Evolutionary conservation across 306 rosid genomes (phyloP).

Genomic region (Vigna nakashimae): DNA sequence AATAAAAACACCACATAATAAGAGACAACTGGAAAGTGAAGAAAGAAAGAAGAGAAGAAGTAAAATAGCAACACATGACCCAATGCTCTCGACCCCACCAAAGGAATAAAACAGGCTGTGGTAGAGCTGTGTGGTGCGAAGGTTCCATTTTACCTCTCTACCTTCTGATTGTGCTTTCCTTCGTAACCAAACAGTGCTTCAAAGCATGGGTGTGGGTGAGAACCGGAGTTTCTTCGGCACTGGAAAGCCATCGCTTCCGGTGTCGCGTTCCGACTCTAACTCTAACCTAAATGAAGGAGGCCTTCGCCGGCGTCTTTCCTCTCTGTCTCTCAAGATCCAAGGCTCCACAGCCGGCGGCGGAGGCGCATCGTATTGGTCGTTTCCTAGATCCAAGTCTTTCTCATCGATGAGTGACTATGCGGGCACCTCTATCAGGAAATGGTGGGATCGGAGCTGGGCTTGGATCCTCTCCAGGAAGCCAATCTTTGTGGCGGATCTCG

Average conservation of each 20-base stretch:
- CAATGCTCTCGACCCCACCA: conserved; percentile 46
- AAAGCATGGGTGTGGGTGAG: conserved; percentile 33
- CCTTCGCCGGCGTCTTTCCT: conserved; percentile 75
- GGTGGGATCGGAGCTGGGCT: conserved; percentile 87
- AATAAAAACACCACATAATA: too few species aligned
- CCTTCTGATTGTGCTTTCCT: too few species aligned
- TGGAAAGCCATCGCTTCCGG: conserved; percentile 59
- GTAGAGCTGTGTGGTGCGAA: conserved; percentile 68
- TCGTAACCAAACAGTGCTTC: too few species aligned
- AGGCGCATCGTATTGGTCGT: conserved; percentile 57
- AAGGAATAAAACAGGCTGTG: conserved; percentile 80
- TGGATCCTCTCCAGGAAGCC: conserved; percentile 83
- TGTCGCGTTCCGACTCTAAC: conserved; percentile 24
- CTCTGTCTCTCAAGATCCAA: conserved; percentile 70
- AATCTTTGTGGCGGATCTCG: conserved; percentile 79
- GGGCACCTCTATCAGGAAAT: conserved; percentile 63
- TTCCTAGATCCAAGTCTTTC: conserved; percentile 72
- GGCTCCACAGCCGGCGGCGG: conserved; percentile 47
- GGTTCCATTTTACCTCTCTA: conserved; percentile 49
- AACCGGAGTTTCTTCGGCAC: conserved; percentile 42
- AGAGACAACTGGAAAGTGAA: conserved; percentile 12
- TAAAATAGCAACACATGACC: conserved; percentile 30
- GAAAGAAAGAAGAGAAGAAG: conserved; percentile 9
- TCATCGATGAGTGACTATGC: conserved; percentile 73
- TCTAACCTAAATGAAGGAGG: conserved; percentile 43